Conservation (phyloP, 805 yeast genomes). For the Monosporozyma unispora region DNA sequence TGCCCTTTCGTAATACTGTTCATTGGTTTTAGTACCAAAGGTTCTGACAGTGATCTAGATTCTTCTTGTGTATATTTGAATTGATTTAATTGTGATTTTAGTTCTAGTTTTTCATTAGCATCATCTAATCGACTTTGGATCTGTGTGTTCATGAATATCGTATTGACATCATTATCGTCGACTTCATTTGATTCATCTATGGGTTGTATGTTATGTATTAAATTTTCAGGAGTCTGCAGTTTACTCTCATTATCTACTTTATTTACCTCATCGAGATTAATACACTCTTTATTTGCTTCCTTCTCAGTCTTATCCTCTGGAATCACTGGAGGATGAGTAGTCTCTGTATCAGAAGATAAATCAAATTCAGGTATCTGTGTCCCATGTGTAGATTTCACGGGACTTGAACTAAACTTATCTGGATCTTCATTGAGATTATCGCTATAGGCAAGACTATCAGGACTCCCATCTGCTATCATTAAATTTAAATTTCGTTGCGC, state of each 20-base stretch:
- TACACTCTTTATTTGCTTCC: background rate
- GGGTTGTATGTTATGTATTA: background rate
- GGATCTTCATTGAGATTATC: background rate
- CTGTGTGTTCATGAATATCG: constrained; percentile 25
- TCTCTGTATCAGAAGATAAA: constrained; percentile 2
- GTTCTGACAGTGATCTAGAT: background rate
- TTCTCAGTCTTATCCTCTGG: background rate
- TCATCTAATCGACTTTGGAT: constrained; percentile 27
- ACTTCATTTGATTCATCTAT: background rate
- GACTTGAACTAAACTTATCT: background rate
- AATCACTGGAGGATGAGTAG: background rate
- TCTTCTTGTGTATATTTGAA: constrained; percentile 14
- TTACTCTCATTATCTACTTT: background rate
- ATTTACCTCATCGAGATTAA: background rate
- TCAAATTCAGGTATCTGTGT: constrained; percentile 3
- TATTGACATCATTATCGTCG: background rate
- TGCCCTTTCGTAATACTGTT: background rate
- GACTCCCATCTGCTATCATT: constrained; percentile 7
- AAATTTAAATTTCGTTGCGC: constrained; percentile 22
- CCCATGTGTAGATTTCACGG: background rate
- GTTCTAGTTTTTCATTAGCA: constrained; percentile 10
- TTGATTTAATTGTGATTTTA: constrained; percentile 12
- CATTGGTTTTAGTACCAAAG: background rate
- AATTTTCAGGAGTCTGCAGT: background rate
- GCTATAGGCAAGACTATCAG: background rate